Evolutionary conservation across 257 asterid genomes (phyloP).

Genomic region (Capsicum pubescens): DNA sequence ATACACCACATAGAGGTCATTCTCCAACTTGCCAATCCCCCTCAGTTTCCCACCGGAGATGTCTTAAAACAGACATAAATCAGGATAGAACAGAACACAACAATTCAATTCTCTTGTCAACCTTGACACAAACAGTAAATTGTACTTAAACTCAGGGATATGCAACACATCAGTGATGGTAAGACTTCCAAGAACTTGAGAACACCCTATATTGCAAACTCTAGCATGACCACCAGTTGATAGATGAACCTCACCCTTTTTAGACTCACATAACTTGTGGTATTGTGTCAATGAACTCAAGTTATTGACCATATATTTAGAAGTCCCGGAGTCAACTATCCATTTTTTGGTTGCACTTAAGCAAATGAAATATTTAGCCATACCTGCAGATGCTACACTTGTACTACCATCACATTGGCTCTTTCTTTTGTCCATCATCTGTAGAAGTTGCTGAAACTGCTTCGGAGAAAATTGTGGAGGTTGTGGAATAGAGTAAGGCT

Average conservation of each 20-base stretch:
- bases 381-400: too few species aligned
- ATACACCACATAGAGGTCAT: background rate
- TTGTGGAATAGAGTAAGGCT: too few species aligned
- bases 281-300: too few species aligned
- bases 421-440: too few species aligned
- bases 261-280: too few species aligned
- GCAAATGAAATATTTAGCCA: too few species aligned
- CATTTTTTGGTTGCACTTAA: background rate
- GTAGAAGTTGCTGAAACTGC: too few species aligned
- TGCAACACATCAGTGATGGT: background rate
- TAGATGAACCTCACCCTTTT: background rate
- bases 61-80: background rate
- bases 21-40: background rate
- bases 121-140: background rate
- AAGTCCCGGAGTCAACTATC: background rate
- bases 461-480: too few species aligned
- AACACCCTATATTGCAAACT: background rate
- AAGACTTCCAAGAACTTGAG: accelerated
- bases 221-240: background rate
- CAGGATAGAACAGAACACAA: background rate
- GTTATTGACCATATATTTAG: background rate
- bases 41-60: background rate
- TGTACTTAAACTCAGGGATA: background rate
- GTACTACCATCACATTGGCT: too few species aligned
- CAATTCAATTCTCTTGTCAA: background rate